Percentiles rank a stretch among this genome's conserved stretches.
These are phyloP conservation scores for Malassezia sp. DNA, from an alignment of 1,284 basidiomycete species.

Conservation along the genomic window DNA sequence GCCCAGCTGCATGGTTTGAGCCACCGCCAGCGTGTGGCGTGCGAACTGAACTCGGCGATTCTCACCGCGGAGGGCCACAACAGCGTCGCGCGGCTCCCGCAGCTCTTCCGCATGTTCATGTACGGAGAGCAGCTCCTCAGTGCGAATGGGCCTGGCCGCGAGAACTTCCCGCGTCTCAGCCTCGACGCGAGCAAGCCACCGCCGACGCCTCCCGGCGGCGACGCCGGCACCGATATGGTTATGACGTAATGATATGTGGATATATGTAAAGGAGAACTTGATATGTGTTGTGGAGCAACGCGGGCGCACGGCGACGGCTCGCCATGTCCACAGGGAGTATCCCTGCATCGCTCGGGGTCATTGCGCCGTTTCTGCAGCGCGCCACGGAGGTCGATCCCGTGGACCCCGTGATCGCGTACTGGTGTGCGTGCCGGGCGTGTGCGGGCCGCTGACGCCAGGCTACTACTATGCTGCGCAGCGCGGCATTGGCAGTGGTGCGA, in stretches of 20 bases:
- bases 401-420: conserved; percentile 81
- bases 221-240: too few species aligned
- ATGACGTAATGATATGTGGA: too few species aligned
- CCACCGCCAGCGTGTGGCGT: conserved; percentile 79
- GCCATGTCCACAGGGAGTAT: background rate
- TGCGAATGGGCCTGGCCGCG: conserved; percentile 48
- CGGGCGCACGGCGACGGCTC: background rate
- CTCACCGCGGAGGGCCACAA: conserved; percentile 81
- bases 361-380: conserved; percentile 71
- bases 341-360: conserved; percentile 47
- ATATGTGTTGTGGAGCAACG: conserved; percentile 1
- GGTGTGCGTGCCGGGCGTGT: conserved; percentile 60
- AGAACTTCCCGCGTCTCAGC: conserved; percentile 32
- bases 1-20: conserved; percentile 65
- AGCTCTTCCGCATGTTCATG: conserved; percentile 68
- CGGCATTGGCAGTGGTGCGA: conserved; percentile 62
- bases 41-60: conserved; percentile 85
- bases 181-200: too few species aligned
- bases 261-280: background rate
- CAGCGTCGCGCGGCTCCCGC: conserved; percentile 76
- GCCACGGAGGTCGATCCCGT: conserved; percentile 69
- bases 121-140: conserved; percentile 77
- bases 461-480: conserved; percentile 76
- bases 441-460: conserved; percentile 42
- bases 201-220: too few species aligned